phyloP scores from a whole-genome alignment of 257 asterid genomes.

The Fraxinus quadrangulata region DNA sequence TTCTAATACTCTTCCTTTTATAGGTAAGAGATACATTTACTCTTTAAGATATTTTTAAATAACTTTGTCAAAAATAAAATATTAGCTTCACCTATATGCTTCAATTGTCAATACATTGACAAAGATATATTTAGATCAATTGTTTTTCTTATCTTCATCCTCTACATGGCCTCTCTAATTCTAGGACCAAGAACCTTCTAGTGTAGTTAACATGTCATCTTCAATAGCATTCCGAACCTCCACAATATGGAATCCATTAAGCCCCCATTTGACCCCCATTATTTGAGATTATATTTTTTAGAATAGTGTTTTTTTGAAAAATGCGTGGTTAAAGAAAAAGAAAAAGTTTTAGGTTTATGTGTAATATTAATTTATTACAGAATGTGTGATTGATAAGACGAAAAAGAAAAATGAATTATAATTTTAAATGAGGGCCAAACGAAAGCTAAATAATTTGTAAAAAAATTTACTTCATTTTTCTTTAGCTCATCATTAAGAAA shows the following conservation, averaged over 20 bases:
- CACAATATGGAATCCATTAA: not conserved
- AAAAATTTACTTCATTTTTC: not conserved
- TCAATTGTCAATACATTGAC: not conserved
- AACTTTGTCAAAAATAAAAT: not conserved
- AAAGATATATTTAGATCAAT: not conserved
- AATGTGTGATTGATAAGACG: too few relatives aligned
- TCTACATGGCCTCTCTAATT: not conserved
- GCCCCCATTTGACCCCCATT: too few relatives aligned
- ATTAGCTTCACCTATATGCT: not conserved
- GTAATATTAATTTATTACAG: too few relatives aligned
- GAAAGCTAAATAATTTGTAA: not conserved
- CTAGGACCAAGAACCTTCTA: not conserved
- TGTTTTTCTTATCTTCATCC: not conserved
- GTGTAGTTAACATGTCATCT: not conserved
- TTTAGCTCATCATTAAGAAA: not conserved
- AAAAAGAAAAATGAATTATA: too few relatives aligned
- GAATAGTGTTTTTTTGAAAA: too few relatives aligned
- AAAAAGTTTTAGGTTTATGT: too few relatives aligned
- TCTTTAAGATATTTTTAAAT: not conserved
- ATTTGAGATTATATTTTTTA: too few relatives aligned
- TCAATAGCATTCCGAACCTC: not conserved
- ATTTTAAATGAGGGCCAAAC: too few relatives aligned
- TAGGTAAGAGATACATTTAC: not conserved
- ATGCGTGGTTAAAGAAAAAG: too few relatives aligned
- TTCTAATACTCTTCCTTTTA: not conserved